These are phyloP conservation scores for Pseudogymnoascus sp. DNA, from an alignment of 2,329 filamentous ascomycete genomes.

Conservation along the genomic window DNA sequence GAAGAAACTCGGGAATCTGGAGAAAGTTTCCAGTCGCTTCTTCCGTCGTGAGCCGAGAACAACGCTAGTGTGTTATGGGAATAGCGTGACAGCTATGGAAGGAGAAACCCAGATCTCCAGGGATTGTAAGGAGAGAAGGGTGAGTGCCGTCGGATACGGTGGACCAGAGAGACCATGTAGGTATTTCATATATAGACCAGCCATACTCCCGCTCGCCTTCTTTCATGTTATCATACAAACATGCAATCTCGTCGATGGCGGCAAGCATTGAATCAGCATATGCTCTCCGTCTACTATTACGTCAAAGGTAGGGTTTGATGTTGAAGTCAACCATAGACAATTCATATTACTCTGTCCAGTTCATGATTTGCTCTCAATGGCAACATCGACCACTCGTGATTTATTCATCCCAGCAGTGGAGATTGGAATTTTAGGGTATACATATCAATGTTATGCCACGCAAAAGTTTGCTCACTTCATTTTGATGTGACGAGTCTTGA, in stretches of 20 bases:
- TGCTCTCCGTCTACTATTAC: background rate
- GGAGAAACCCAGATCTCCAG: background rate
- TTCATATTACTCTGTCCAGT: background rate
- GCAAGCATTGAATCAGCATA: background rate
- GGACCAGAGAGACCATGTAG: background rate
- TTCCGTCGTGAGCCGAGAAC: conserved; percentile 6
- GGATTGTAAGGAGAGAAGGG: background rate
- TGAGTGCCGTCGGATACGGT: background rate
- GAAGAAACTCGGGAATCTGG: conserved; percentile 6
- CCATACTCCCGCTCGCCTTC: background rate
- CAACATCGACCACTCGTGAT: background rate
- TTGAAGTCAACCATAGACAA: background rate
- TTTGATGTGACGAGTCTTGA: background rate
- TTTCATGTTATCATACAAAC: background rate
- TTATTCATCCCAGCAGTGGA: too few relatives aligned
- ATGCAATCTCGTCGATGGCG: background rate
- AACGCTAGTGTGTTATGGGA: background rate
- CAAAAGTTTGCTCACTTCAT: background rate
- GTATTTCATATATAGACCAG: background rate
- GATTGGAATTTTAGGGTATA: background rate
- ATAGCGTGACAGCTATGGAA: background rate
- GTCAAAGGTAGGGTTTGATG: background rate
- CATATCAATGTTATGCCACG: background rate
- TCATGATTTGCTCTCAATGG: background rate
- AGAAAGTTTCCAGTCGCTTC: conserved; percentile 10